Evolutionary conservation across 192 early-diverging fungal genomes (phyloP).

Genomic region (Geranomyces michiganensis): DNA sequence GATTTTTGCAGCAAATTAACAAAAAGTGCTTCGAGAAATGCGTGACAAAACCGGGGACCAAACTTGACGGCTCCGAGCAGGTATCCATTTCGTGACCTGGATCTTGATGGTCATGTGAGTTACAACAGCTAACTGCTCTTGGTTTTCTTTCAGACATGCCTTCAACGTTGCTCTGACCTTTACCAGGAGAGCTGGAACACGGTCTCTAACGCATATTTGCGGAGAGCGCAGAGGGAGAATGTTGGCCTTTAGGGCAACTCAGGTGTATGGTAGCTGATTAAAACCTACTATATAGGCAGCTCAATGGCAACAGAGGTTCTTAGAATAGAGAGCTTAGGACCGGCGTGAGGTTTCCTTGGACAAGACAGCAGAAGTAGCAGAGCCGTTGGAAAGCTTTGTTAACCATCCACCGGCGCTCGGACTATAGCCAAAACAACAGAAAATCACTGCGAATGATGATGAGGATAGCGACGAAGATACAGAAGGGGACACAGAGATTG

Average conservation of each 20-base stretch:
- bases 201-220: conserved; percentile 74
- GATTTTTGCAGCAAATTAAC: conserved; percentile 73
- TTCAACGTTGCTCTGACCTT: conserved; percentile 82
- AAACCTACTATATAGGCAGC: too few relatives aligned
- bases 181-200: conserved; percentile 90
- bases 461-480: too few relatives aligned
- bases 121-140: not conserved
- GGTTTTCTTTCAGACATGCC: conserved; percentile 52
- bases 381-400: too few relatives aligned
- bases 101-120: not conserved
- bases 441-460: too few relatives aligned
- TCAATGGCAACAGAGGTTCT: too few relatives aligned
- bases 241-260: not conserved
- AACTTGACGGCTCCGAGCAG: conserved; percentile 70
- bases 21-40: conserved; percentile 87
- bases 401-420: too few relatives aligned
- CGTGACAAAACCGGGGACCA: conserved; percentile 72
- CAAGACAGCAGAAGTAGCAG: too few relatives aligned
- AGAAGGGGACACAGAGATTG: too few relatives aligned
- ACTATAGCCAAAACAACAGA: too few relatives aligned
- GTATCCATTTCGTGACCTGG: conserved; percentile 28
- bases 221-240: conserved; percentile 70
- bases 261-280: too few relatives aligned
- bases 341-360: too few relatives aligned
- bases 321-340: too few relatives aligned